A percentile compares a stretch with the other conserved stretches of the same genome.
Conservation (phyloP, 177 flowering plant genomes). For the Vitis hybrid region DNA sequence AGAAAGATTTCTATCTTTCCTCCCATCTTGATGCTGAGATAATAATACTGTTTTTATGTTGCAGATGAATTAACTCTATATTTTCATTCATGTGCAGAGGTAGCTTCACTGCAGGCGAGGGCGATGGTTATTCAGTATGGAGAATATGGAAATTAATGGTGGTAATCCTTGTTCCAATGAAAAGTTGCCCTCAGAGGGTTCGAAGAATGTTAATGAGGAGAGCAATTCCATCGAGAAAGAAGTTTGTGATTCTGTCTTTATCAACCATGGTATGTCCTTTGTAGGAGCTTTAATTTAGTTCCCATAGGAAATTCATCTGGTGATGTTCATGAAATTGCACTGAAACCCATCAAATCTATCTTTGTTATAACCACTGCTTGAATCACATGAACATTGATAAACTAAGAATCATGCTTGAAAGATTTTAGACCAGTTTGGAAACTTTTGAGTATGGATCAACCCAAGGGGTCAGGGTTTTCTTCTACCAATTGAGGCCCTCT, state of each 20-base stretch:
- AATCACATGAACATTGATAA: neutral
- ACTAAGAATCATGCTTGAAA: too few species aligned
- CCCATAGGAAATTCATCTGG: neutral
- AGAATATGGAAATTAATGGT: slow-evolving; percentile 26
- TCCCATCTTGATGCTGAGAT: too few species aligned
- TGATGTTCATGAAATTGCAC: neutral
- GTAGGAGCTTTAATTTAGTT: neutral
- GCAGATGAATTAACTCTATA: neutral
- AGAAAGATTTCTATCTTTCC: too few species aligned
- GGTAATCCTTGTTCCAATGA: slow-evolving; percentile 14
- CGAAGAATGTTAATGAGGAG: slow-evolving; percentile 13
- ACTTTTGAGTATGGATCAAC: too few species aligned
- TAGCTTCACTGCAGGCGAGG: neutral
- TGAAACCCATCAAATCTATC: neutral
- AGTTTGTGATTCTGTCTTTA: slow-evolving; percentile 10
- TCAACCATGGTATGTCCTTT: slow-evolving; percentile 31
- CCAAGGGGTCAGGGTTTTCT: too few species aligned
- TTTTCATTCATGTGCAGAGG: neutral
- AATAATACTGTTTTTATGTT: neutral
- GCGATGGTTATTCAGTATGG: slow-evolving; percentile 14
- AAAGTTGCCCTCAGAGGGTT: slow-evolving; percentile 11
- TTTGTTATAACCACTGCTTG: neutral
- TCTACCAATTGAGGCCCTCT: too few species aligned
- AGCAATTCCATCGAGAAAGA: slow-evolving; percentile 15
- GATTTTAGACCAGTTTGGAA: too few species aligned